Evolutionary conservation across 257 asterid species (phyloP).

Genomic region (Knoxia roxburghii): DNA sequence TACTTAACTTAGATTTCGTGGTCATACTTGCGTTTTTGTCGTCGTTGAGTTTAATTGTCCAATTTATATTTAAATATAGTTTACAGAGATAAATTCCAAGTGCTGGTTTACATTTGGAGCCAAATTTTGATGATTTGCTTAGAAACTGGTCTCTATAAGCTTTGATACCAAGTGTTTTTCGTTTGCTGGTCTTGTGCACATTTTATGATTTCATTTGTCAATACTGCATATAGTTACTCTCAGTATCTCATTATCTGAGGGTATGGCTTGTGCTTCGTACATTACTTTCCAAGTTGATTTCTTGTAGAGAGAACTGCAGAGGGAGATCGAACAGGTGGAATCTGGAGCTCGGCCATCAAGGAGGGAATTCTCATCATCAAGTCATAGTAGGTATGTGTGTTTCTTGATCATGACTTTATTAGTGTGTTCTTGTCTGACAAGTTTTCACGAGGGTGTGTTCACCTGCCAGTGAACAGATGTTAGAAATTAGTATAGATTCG

Average conservation of each 20-base stretch:
- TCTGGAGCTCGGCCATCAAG: conserved; percentile 74
- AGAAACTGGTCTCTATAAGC: background rate
- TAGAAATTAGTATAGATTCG: background rate
- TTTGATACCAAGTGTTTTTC: background rate
- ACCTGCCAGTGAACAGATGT: background rate
- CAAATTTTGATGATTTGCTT: background rate
- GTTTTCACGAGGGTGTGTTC: background rate
- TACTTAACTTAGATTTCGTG: background rate
- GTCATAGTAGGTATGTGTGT: conserved; percentile 58
- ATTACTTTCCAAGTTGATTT: conserved; percentile 10
- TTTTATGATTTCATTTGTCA: background rate
- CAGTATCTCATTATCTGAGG: background rate
- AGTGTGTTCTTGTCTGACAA: conserved; percentile 2
- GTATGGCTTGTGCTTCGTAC: background rate
- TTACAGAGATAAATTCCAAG: background rate
- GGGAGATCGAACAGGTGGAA: conserved; percentile 94
- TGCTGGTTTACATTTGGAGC: background rate
- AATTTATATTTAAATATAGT: background rate
- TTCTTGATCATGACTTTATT: background rate
- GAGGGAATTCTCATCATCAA: conserved; percentile 71
- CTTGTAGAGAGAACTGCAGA: conserved; percentile 84
- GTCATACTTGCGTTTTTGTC: background rate
- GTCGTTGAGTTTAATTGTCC: background rate
- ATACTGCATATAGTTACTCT: background rate
- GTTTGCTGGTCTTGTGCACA: background rate